Evolutionary conservation across 2,329 filamentous ascomycete species (phyloP), one percentile per base, ranked within the genome.

Genomic region (Cyphellophora attinorum): DNA sequence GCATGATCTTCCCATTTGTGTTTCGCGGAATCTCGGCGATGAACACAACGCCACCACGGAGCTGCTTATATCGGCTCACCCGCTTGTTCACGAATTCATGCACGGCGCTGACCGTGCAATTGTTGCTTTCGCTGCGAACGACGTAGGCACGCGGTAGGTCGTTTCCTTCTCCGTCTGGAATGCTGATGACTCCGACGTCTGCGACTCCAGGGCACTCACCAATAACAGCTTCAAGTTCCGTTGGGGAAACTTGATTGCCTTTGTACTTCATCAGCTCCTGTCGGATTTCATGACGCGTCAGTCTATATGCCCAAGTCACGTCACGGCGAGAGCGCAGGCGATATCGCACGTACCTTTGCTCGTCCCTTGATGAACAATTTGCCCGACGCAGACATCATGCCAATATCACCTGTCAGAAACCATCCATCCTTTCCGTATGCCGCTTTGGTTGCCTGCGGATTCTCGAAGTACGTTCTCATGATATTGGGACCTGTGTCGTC

Each of bases 1-100:
- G 51, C 43, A 63, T 57, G 36, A 70, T 66, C 51, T 70, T 70
- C 10, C 66, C 67, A 40, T 64, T 67, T 2, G 64, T 53, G 4
- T 63, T 65, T 33, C 64, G 59, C 2, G 67, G 67, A 18, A 70
- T 65, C 19, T 61, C 54, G 17, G 67, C 57, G 5, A 69, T 60
- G 31, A 70, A 69, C 15, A 60, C 46, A 4, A 70, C 57, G 0
- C 65, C 65, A 3, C 62, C 62, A 6, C 64, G 61, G 0, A 70
- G 43, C 3, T 55, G 51, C 41, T 70, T 70, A 51, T 68, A 70
- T 31, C 58, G 60, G 5, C 64, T 62, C 18, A 70, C 52, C 27
- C 57, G 16, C 8, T 23, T 3, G 17, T 39, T 34, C 12, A 45
- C 11, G 23, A 36, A 45, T n/a, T 34, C 34, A 17, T 42, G 37